A percentile compares a stretch with the other conserved stretches of the same genome.
These are phyloP conservation scores for Suhomyces bolitotheri DNA, from an alignment of 1,139 yeast genomes.

Conservation along the genomic window DNA sequence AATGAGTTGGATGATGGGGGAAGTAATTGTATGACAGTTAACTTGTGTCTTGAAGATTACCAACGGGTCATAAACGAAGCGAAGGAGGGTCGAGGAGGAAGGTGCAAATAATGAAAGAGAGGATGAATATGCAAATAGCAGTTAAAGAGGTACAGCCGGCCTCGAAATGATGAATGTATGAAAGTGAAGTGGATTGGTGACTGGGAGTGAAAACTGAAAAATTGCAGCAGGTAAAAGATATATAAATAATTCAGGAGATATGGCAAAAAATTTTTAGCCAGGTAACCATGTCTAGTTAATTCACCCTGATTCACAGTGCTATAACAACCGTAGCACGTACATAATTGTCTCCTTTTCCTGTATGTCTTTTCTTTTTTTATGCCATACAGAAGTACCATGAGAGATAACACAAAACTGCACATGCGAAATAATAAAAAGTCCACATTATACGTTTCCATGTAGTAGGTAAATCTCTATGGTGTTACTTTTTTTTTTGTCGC, in stretches of 20 bases:
- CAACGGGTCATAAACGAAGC: constrained; percentile 5
- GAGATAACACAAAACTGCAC: constrained; percentile 11
- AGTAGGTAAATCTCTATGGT: constrained; percentile 9
- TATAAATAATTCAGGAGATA: constrained; percentile 8
- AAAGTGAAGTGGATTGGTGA: background rate
- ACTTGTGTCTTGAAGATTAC: too few species aligned
- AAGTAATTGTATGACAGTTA: constrained; percentile 1
- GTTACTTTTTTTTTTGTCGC: constrained; percentile 4
- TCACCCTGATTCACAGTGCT: constrained; percentile 13
- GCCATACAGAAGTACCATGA: constrained; percentile 3
- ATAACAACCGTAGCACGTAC: constrained; percentile 12
- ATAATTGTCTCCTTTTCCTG: constrained; percentile 14
- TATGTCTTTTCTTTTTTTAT: constrained; percentile 10
- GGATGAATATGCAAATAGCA: constrained; percentile 7
- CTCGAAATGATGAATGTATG: constrained; percentile 7
- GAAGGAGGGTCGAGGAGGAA: constrained; percentile 1
- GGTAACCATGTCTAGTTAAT: constrained; percentile 5
- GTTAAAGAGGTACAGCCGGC: constrained; percentile 8
- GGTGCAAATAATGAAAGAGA: constrained; percentile 3
- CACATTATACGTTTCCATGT: constrained; percentile 8
- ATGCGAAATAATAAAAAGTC: constrained; percentile 9
- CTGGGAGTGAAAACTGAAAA: background rate
- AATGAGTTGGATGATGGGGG: background rate
- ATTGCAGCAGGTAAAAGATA: constrained; percentile 9
- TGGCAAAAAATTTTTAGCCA: constrained; percentile 8